Conservation (phyloP, 257 asterid species). For the Cordia subcordata region DNA sequence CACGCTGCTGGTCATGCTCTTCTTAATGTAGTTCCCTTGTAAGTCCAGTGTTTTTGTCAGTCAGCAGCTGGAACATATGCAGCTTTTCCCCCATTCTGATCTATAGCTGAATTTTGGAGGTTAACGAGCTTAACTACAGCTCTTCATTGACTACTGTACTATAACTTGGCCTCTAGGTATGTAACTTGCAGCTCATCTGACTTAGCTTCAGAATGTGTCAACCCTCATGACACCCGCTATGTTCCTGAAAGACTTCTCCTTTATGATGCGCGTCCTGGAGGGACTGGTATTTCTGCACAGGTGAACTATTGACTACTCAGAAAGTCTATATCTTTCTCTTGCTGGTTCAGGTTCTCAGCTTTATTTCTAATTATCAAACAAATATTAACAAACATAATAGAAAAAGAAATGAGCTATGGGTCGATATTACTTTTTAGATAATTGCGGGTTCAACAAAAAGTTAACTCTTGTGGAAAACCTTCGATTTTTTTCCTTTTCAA, state of each 20-base stretch:
- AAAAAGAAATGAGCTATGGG: too few species aligned
- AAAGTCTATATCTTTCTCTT: too few species aligned
- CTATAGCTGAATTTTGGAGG: constrained; percentile 9
- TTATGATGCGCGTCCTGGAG: constrained; percentile 96
- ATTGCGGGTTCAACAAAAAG: too few species aligned
- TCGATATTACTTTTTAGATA: too few species aligned
- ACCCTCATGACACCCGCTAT: constrained; percentile 71
- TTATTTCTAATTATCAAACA: too few species aligned
- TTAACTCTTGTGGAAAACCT: too few species aligned
- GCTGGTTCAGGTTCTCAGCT: too few species aligned
- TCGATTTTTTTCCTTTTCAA: too few species aligned
- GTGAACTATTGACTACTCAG: constrained; percentile 27
- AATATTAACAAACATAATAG: too few species aligned
- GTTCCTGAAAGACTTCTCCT: constrained; percentile 88
- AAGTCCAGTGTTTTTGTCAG: constrained; percentile 31
- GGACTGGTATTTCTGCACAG: constrained; percentile 90
- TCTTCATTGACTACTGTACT: constrained; percentile 19
- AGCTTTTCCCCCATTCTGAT: constrained; percentile 2
- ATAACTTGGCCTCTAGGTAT: constrained; percentile 48
- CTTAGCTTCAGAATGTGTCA: constrained; percentile 84
- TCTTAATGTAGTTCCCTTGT: constrained; percentile 84
- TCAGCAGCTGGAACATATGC: constrained; percentile 1
- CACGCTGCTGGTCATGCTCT: constrained; percentile 98
- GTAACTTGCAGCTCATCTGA: constrained; percentile 81
- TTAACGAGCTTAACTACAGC: not conserved